A percentile compares a stretch with the other conserved stretches of the same genome.
Conservation (phyloP, 208 protist genomes). For the Tritrichomonas foetus region DNA sequence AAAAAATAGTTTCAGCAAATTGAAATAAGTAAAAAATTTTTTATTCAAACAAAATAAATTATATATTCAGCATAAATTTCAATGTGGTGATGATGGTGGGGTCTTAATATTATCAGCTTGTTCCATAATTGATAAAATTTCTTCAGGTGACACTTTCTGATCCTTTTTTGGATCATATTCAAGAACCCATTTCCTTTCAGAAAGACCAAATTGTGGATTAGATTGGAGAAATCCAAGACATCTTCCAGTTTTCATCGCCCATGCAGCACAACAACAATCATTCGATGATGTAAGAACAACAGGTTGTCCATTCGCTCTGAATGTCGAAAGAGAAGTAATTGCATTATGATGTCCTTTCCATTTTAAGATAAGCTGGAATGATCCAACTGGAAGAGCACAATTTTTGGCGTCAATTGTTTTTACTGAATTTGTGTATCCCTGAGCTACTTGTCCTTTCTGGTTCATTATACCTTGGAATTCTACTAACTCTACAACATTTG, state of each 20-base stretch:
- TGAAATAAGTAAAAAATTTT: no score
- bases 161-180: not conserved
- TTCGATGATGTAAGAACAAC: not conserved
- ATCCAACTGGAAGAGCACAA: not conserved
- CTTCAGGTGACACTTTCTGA: not conserved
- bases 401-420: not conserved
- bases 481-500: not conserved
- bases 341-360: not conserved
- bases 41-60: no score
- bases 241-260: conserved; percentile 24
- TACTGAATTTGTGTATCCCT: not conserved
- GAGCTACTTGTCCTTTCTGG: not conserved
- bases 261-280: not conserved
- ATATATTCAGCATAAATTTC: not conserved
- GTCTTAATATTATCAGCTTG: not conserved
- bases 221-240: not conserved
- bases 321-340: not conserved
- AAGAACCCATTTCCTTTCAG: not conserved
- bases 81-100: not conserved
- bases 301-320: not conserved
- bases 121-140: not conserved
- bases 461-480: not conserved
- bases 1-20: no score
- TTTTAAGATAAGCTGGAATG: conserved; percentile 15
- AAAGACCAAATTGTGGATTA: not conserved